Evolutionary conservation across 2,329 filamentous ascomycete genomes (phyloP), one percentile per base, ranked within the genome.

Genomic region (Cercospora zeina): DNA sequence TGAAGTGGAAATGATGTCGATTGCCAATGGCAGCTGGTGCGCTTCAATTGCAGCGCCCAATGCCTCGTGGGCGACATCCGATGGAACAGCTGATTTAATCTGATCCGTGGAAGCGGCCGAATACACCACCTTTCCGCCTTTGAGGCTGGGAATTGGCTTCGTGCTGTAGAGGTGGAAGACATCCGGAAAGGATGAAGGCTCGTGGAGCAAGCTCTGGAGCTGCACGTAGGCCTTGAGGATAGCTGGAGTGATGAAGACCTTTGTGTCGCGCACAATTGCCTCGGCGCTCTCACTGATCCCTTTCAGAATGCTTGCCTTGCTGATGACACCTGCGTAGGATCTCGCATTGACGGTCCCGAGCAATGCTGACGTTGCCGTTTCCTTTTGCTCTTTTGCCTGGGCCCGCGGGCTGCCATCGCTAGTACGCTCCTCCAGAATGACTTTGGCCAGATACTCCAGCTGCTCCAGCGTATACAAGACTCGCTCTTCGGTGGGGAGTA

Each of bases 81-180:
- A 73, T 14, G 91, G 86, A 30, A 97, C 85, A 10, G 92, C 91
- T 49, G 87, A 81, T 36, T 71, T 71, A 50, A 84, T 82, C 65
- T 88, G 87, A 14, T 71, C 62, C 3, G 91, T 88, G 45, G 89
- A 90, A 45, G 85, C 85, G 54, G 81, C 74, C 42, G 79, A 80
- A 71, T 87, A 91, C 65, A 78, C 77, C 57, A 90, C 79, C 8
- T 62, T 79, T 9, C 62, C 61, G 34, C 63, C 62, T n/a, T 83
- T 83, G 14, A 82, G 83, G 16, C 83, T 83, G 2, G 92, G 89
- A 65, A 87, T 80, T 9, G 90, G 89, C 76, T 97, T 99, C 69
- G 85, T 85, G 54, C 91, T 90, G 74, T 93, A 97, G 58, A 97
- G 82, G 60, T 87, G 80, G 72, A 99, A 89, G 45, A 92, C 85